Percentiles rank a stretch among this genome's conserved stretches.
These are phyloP conservation scores for Pseudogymnoascus sp. DNA, from an alignment of 2,329 filamentous ascomycete species.

Conservation along the genomic window DNA sequence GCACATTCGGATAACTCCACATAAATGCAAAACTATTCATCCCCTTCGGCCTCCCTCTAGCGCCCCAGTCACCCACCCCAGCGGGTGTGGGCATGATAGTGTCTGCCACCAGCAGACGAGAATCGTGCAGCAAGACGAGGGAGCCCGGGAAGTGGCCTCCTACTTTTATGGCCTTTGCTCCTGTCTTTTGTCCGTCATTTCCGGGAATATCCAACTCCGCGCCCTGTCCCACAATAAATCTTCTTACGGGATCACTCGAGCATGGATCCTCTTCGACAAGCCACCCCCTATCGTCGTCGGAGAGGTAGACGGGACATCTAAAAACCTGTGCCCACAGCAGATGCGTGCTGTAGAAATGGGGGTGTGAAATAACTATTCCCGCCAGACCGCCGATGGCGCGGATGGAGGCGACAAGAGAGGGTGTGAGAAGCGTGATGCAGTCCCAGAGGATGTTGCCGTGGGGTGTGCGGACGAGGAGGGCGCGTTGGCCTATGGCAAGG, in stretches of 20 bases:
- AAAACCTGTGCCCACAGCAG: conserved; percentile 66
- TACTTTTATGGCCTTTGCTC: conserved; percentile 57
- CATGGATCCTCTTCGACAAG: conserved; percentile 33
- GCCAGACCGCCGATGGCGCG: conserved; percentile 55
- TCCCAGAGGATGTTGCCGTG: conserved; percentile 75
- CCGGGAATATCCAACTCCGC: conserved; percentile 34
- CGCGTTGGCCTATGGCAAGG: conserved; percentile 69
- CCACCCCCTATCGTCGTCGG: conserved; percentile 61
- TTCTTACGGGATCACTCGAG: conserved; percentile 36
- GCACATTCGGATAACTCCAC: conserved; percentile 65
- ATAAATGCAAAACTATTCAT: conserved; percentile 60
- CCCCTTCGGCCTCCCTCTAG: conserved; percentile 35
- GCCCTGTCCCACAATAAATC: conserved; percentile 38
- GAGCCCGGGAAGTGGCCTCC: conserved; percentile 78
- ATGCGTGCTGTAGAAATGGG: conserved; percentile 76
- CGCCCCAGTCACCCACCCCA: conserved; percentile 41
- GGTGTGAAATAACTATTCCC: conserved; percentile 71
- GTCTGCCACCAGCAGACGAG: conserved; percentile 66
- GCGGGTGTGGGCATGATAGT: conserved; percentile 65
- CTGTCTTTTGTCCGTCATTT: conserved; percentile 30
- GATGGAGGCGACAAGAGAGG: conserved; percentile 52
- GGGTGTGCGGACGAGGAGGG: conserved; percentile 59
- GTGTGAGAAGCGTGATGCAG: conserved; percentile 62
- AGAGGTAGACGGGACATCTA: conserved; percentile 61
- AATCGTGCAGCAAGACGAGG: conserved; percentile 55